Base-by-base conservation (phyloP, 2,329 filamentous ascomycete species). In the Phialophora expanda region DNA sequence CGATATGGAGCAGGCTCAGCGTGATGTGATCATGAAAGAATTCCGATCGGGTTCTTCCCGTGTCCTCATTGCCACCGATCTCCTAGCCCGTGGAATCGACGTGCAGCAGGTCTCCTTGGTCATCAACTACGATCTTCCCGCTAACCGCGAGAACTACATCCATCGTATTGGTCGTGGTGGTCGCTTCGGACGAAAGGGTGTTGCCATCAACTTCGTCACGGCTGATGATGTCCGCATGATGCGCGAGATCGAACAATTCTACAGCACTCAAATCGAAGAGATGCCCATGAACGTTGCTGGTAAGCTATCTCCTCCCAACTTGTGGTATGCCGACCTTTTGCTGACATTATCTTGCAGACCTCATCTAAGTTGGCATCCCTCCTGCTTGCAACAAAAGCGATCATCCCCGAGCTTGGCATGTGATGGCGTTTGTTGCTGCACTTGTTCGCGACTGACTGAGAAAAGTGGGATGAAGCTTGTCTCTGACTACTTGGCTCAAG, bases 21-120 rank as follows among this genome's bases (percentile, higher is more conserved):
- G 95, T 88, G 95, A 98, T 82, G 87, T 96, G 78, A 99, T 99
- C 83, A 99, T 99, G 95, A 97, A 99, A 89, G 95, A 99, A 86
- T 99, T 99, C 91, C 93, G 95, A 77, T 97, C 93, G 74, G 95
- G 95, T 74, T 97, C 93, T 80, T 97, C 93, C 72, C 93, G 95
- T 90, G 95, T 99, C 74, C 87, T 99, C 78, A 99, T 99, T 78
- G 93, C 95, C 82, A 99, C 95, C 72, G 95, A 99, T 79, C 88
- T 99, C 71, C 87, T 97, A 80, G 95, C 95, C 79, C 94, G 95
- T 90, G 95, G 95, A 90, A 99, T 99, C 83, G 95, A 99, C 83
- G 95, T 99, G 77, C 95, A 99, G 87, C 95, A 99, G 85, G 95
- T 99, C 70, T 97, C 94, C 67, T 87, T 99, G 79, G 95, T 99